These are phyloP conservation scores for Penicillium egyptiacum DNA, from an alignment of 495 filamentous ascomycete genomes.

Conservation along the genomic window DNA sequence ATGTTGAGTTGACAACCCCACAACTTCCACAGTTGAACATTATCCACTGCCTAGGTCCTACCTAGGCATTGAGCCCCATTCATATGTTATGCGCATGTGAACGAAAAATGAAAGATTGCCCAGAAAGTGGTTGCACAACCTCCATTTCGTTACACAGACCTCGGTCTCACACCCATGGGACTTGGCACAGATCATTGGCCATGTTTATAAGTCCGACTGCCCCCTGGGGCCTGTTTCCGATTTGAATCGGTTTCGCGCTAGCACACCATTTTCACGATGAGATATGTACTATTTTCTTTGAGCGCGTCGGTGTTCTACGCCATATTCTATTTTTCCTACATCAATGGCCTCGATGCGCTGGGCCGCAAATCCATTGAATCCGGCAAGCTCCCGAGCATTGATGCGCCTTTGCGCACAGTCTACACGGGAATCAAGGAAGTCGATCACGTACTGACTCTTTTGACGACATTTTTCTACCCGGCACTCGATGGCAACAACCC, in stretches of 20 bases:
- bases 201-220: neutral
- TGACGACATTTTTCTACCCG: conserved; percentile 58
- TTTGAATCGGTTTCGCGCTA: neutral
- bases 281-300: conserved; percentile 41
- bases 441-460: conserved; percentile 46
- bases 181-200: neutral
- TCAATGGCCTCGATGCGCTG: conserved; percentile 43
- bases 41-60: too few relatives aligned
- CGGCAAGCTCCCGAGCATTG: conserved; percentile 40
- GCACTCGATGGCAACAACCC: conserved; percentile 51
- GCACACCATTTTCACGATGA: conserved; percentile 22
- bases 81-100: conserved; percentile 12
- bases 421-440: conserved; percentile 54
- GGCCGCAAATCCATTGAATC: conserved; percentile 29
- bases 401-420: conserved; percentile 38
- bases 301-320: conserved; percentile 42
- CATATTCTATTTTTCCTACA: conserved; percentile 41
- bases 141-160: neutral
- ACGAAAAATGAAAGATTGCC: neutral
- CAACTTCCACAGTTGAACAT: neutral
- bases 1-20: conserved; percentile 13
- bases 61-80: neutral
- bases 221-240: neutral
- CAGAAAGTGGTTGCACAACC: neutral
- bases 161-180: conserved; percentile 8